Evolutionary conservation across 495 filamentous ascomycete genomes (phyloP).

Genomic region (Parachaetomium inaequale): DNA sequence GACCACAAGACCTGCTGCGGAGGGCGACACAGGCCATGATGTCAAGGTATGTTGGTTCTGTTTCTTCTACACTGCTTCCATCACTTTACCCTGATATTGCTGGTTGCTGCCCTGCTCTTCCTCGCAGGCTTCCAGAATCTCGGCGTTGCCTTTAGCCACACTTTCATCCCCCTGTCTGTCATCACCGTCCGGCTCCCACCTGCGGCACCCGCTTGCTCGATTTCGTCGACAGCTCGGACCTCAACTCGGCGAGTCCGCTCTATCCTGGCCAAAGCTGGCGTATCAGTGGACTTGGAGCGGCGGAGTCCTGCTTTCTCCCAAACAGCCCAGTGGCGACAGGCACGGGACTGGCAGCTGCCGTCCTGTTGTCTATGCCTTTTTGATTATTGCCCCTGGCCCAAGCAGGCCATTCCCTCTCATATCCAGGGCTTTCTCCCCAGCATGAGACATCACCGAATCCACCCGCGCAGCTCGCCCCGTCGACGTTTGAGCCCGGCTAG

Average conservation of each 20-base stretch:
- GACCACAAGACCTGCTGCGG: conserved; percentile 49
- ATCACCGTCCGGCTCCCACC: no score
- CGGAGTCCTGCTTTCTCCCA: neutral
- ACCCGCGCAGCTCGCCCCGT: neutral
- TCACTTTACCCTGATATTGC: conserved; percentile 22
- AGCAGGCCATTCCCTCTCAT: neutral
- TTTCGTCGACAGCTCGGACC: no score
- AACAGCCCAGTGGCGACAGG: conserved; percentile 10
- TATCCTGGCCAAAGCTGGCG: neutral
- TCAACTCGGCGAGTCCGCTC: neutral
- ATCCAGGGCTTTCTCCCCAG: neutral
- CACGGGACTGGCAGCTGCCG: neutral
- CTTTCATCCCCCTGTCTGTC: conserved; percentile 8
- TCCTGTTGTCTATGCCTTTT: neutral
- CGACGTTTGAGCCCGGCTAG: conserved; percentile 26
- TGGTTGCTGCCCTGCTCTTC: conserved; percentile 20
- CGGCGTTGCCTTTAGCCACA: conserved; percentile 27
- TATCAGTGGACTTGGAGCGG: neutral
- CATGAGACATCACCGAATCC: neutral
- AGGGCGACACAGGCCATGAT: conserved; percentile 57
- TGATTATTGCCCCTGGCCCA: conserved; percentile 1
- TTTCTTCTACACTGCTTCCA: conserved; percentile 17
- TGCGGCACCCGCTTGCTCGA: no score
- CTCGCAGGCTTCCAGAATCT: conserved; percentile 29
- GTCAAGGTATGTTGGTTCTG: conserved; percentile 50